phyloP scores from a whole-genome alignment of 495 filamentous ascomycete species.

The Podospora fimiseda region DNA sequence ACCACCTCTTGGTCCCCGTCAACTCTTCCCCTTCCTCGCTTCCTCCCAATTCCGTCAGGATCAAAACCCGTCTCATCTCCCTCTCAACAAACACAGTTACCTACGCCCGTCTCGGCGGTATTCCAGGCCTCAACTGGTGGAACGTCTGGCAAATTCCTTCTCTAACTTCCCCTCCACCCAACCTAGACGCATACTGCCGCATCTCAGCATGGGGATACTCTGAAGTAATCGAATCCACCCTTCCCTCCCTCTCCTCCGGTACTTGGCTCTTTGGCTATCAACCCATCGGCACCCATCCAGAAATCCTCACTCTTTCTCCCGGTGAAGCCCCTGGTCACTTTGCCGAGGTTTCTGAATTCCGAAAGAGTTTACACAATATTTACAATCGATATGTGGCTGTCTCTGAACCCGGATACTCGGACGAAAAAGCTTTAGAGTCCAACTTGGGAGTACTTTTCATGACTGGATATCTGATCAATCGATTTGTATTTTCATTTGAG shows the following conservation, averaged over 20 bases:
- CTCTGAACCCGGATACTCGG: conserved; percentile 5
- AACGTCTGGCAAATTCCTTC: conserved; percentile 24
- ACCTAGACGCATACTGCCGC: conserved; percentile 39
- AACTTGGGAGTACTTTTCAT: conserved; percentile 38
- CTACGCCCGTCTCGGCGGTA: conserved; percentile 44
- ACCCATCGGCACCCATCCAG: conserved; percentile 33
- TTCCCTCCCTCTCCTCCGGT: conserved; percentile 24
- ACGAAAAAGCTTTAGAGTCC: conserved; percentile 27
- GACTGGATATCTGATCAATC: conserved; percentile 43
- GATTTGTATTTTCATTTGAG: conserved; percentile 40
- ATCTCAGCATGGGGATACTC: conserved; percentile 54
- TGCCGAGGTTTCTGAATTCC: conserved; percentile 36
- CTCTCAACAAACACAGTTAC: conserved; percentile 52
- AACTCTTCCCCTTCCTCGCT: background rate
- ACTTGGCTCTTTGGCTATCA: conserved; percentile 35
- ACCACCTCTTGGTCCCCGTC: background rate
- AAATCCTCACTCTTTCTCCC: conserved; percentile 25
- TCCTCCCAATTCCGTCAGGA: conserved; percentile 25
- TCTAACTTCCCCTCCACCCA: conserved; percentile 33
- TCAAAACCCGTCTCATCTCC: conserved; percentile 38
- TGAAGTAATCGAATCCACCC: conserved; percentile 43
- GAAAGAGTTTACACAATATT: conserved; percentile 40
- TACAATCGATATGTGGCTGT: conserved; percentile 48
- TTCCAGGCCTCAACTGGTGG: conserved; percentile 42
- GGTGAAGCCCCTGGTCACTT: conserved; percentile 30